These are phyloP conservation scores for Epicoccum nigrum DNA, from an alignment of 2,329 filamentous ascomycete genomes.

Conservation along the genomic window DNA sequence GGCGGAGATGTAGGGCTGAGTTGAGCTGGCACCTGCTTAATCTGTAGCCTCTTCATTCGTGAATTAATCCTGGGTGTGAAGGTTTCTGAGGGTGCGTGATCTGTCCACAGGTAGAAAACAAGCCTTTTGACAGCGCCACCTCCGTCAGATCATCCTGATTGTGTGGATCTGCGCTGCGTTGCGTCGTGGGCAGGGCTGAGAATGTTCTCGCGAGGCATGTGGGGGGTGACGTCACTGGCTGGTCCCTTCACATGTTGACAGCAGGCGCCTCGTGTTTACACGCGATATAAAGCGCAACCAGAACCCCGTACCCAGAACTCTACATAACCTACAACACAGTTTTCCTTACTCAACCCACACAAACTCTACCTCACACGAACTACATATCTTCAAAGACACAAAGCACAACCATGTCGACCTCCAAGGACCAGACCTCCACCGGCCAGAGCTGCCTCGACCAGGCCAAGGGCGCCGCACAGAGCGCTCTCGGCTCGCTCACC, in stretches of 20 bases:
- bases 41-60: too few species aligned
- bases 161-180: neutral
- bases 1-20: too few species aligned
- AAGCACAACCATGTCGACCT: conserved; percentile 58
- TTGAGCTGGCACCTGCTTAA: too few species aligned
- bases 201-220: conserved; percentile 4
- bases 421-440: conserved; percentile 68
- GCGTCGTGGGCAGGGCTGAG: conserved; percentile 3
- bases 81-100: too few species aligned
- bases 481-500: conserved; percentile 72
- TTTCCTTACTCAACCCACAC: neutral
- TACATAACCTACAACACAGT: neutral
- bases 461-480: conserved; percentile 75
- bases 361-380: neutral
- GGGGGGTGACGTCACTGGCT: conserved; percentile 13
- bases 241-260: conserved; percentile 4
- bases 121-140: conserved; percentile 15
- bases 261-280: neutral
- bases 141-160: conserved; percentile 12
- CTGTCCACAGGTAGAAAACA: too few species aligned
- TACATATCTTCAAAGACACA: neutral
- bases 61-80: too few species aligned
- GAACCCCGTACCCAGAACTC: neutral
- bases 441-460: conserved; percentile 71
- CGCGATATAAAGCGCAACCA: conserved; percentile 8